Evolutionary conservation across 805 yeast species (phyloP).

Genomic region (Cyberlindnera misumaiensis): DNA sequence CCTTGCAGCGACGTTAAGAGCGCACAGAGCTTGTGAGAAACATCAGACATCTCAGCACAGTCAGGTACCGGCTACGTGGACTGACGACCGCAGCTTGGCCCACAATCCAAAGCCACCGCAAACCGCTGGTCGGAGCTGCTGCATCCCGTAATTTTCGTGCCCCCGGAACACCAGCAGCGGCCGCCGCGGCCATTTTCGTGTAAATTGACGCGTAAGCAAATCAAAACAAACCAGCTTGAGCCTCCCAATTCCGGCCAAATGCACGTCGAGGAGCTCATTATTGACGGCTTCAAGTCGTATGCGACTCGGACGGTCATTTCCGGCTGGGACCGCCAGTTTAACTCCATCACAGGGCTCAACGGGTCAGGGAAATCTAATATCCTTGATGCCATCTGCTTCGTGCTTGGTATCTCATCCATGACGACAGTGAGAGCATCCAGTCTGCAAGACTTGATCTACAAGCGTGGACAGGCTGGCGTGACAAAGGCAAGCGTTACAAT

Average conservation of each 20-base stretch:
- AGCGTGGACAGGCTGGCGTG: constrained; percentile 97
- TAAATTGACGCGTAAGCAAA: too few relatives aligned
- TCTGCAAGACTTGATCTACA: constrained; percentile 89
- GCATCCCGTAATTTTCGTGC: too few relatives aligned
- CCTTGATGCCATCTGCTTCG: constrained; percentile 95
- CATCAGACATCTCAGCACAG: too few relatives aligned
- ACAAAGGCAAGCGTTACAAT: constrained; percentile 96
- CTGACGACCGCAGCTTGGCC: too few relatives aligned
- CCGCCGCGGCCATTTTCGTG: too few relatives aligned
- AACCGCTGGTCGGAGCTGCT: too few relatives aligned
- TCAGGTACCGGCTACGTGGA: too few relatives aligned
- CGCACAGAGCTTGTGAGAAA: too few relatives aligned
- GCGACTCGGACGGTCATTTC: constrained; percentile 94
- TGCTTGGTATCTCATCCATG: constrained; percentile 93
- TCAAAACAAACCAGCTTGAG: not conserved
- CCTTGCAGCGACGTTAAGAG: too few relatives aligned
- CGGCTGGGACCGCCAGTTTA: constrained; percentile 94
- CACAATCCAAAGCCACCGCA: too few relatives aligned
- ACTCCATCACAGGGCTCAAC: constrained; percentile 95
- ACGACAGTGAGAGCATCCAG: constrained; percentile 91
- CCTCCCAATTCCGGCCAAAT: constrained; percentile 3
- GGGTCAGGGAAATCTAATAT: constrained; percentile 98
- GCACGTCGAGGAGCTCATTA: constrained; percentile 84
- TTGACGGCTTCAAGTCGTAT: constrained; percentile 96
- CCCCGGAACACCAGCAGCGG: too few relatives aligned